Conservation (phyloP, 768 basidiomycete species). For the Auricularia sp. region DNA sequence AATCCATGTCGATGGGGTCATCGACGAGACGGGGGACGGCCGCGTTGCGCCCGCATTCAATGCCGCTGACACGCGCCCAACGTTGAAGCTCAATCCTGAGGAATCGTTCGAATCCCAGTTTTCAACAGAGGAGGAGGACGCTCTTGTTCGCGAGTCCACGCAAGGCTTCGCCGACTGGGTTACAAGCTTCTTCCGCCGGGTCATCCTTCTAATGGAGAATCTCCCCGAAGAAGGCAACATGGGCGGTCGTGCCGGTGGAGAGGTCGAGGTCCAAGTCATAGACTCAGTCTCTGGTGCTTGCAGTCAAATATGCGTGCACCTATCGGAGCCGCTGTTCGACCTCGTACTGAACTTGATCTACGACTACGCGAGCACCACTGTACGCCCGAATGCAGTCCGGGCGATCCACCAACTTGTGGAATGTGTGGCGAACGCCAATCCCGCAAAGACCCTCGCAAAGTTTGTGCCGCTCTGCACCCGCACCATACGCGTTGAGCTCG, state of each 20-base stretch:
- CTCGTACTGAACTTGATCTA: slow-evolving; percentile 74
- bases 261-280: slow-evolving; percentile 66
- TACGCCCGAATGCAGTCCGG: slow-evolving; percentile 76
- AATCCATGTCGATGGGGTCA: neutral
- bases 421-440: slow-evolving; percentile 73
- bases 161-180: slow-evolving; percentile 76
- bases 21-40: slow-evolving; percentile 2
- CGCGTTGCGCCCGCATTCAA: slow-evolving; percentile 4
- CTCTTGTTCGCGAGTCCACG: slow-evolving; percentile 58
- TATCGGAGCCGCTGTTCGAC: slow-evolving; percentile 67
- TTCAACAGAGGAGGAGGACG: slow-evolving; percentile 60
- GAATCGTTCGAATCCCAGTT: slow-evolving; percentile 27
- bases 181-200: slow-evolving; percentile 65
- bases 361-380: slow-evolving; percentile 72
- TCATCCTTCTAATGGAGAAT: slow-evolving; percentile 74
- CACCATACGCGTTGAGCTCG: slow-evolving; percentile 68
- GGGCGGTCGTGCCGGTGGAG: slow-evolving; percentile 46
- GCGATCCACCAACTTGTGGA: slow-evolving; percentile 81
- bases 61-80: slow-evolving; percentile 17
- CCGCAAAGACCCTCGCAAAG: slow-evolving; percentile 64
- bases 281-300: slow-evolving; percentile 70
- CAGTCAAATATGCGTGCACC: slow-evolving; percentile 66
- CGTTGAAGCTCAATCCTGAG: slow-evolving; percentile 30
- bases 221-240: slow-evolving; percentile 72
- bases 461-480: slow-evolving; percentile 65